Conservation (phyloP, 169 alveolate species). For the Eimeria maxima region DNA sequence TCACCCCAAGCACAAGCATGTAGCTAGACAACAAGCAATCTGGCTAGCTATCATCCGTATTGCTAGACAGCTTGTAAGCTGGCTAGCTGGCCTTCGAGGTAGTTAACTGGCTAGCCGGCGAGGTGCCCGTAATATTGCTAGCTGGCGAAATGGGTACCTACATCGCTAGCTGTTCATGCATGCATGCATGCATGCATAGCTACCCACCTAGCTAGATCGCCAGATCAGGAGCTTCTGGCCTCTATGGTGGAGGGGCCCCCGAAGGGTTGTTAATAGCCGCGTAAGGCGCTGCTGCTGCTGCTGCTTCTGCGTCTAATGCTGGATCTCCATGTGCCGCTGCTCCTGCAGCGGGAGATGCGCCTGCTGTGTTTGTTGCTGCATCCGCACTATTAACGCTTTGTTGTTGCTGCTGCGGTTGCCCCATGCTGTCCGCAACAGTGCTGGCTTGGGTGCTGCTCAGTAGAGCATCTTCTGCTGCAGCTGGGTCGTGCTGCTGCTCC, state of each 20-base stretch:
- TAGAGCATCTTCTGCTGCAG: conserved; percentile 11
- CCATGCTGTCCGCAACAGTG: neutral
- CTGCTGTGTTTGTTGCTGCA: conserved; percentile 4
- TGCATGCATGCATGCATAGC: neutral
- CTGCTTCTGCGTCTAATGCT: neutral
- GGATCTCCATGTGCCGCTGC: neutral
- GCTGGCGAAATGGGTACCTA: neutral
- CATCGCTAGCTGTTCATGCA: too few species aligned
- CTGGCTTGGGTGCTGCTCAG: neutral
- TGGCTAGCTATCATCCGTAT: too few species aligned
- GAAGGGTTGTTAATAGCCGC: neutral
- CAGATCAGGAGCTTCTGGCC: neutral
- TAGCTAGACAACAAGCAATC: too few species aligned
- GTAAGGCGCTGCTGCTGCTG: conserved; percentile 9
- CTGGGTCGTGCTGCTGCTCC: too few species aligned
- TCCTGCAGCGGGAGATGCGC: neutral
- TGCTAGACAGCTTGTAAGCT: too few species aligned
- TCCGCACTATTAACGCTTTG: neutral
- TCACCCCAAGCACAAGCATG: too few species aligned
- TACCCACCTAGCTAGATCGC: neutral
- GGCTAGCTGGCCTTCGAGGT: neutral
- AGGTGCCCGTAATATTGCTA: neutral
- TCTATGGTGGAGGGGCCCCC: neutral
- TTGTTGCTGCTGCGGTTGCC: conserved; percentile 35
- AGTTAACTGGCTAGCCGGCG: conserved; percentile 10